phyloP scores from a whole-genome alignment of 2,329 filamentous ascomycete species.

The Neopestalotiopsis sp. region DNA sequence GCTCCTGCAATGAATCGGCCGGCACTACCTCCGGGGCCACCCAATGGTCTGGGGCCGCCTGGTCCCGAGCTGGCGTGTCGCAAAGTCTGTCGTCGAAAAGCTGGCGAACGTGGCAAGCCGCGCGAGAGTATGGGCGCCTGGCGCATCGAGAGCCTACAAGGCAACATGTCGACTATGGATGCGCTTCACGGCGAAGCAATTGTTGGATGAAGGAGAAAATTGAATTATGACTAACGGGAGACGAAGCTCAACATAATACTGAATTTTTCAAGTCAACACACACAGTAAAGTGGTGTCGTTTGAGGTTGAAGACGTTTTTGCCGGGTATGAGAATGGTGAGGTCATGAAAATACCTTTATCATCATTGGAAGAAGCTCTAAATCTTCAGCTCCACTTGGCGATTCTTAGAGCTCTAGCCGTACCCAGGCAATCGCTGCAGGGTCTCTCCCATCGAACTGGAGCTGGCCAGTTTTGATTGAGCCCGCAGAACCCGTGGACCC shows the following conservation, averaged over 20 bases:
- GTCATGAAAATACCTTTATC: conserved; percentile 19
- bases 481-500: background rate
- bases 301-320: background rate
- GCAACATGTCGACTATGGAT: background rate
- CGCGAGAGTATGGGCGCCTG: conserved; percentile 25
- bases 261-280: background rate
- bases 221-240: too few relatives aligned
- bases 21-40: conserved; percentile 16
- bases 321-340: conserved; percentile 13
- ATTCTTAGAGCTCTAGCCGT: background rate
- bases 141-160: conserved; percentile 27
- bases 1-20: conserved; percentile 30
- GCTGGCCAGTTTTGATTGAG: background rate
- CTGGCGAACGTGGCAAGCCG: conserved; percentile 17
- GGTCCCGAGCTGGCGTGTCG: conserved; percentile 28
- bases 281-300: conserved; percentile 21
- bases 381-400: conserved; percentile 8
- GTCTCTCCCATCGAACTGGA: background rate
- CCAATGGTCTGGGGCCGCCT: conserved; percentile 11
- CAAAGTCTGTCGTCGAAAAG: conserved; percentile 23
- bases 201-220: background rate
- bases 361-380: conserved; percentile 19
- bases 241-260: background rate
- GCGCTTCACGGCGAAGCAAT: background rate
- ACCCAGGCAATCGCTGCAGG: background rate